Base-by-base conservation (phyloP, 2,329 filamentous ascomycete genomes). In the Plectosphaerella cucumerina region DNA sequence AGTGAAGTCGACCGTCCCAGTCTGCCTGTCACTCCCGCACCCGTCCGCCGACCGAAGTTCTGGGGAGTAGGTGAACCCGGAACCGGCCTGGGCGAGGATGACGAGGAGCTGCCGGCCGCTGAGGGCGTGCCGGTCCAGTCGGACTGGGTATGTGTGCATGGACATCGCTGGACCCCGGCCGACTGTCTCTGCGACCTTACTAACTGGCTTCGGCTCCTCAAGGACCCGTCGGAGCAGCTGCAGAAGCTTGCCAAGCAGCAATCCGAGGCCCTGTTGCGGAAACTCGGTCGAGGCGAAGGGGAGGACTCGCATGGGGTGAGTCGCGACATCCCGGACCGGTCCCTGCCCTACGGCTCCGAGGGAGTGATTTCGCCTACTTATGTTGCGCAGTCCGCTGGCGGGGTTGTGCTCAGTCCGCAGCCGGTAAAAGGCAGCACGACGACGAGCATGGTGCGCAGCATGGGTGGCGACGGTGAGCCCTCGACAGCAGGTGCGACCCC, bases 61-160 rank as follows among this genome's bases (percentile, higher is more conserved):
- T 90, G 85, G 86, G 84, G 80, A 48, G 66, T 67, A 57, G 71
- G 70, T 54, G 67, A 66, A 44, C 60, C 65, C 44, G 68, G 68
- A 49, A 59, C 66, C 50, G 67, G 64, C 56, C 73, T 74, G 22
- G 81, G 81, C 53, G 76, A 76, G 50, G 74, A 82, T 47, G 70
- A 74, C 56, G 78, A 77, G 56, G 75, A 78, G 62, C 75, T 96
- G 59, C 90, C 90, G 55, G 75, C 76, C 57, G 91, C 92, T 47
- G 82, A 89, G 65, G 92, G 90, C 48, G 91, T 96, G 57, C 91
- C 92, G 55, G 78, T 83, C 68, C 92, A 96, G 78, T 80, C 83
- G 65, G 90, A 96, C 70, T 97, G 93, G 93, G 91, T 96, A 90
- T 87, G 90, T 90, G 78, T 78, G 70, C 78, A 81, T 64, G 77